Conservation (phyloP, 108 stramenopile species). For the Thalassiosira profunda region DNA sequence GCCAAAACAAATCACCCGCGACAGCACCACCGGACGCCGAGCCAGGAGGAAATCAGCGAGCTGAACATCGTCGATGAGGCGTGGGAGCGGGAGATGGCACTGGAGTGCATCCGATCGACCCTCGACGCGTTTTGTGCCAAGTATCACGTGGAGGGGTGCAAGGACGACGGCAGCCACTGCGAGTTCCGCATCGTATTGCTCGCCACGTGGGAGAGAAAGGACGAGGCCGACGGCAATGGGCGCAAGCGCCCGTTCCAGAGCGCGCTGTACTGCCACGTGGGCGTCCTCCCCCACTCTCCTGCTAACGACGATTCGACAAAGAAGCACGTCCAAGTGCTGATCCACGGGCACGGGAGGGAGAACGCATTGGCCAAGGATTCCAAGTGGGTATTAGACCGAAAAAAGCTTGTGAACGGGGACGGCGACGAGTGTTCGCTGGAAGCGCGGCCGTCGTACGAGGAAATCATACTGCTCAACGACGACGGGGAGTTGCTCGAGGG, state of each 20-base stretch:
- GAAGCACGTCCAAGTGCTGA: conserved; percentile 15
- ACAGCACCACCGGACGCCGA: conserved; percentile 18
- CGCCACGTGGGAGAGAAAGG: conserved; percentile 27
- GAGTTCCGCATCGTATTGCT: conserved; percentile 43
- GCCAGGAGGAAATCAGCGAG: conserved; percentile 2
- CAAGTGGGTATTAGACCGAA: conserved; percentile 37
- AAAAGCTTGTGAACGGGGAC: conserved; percentile 4
- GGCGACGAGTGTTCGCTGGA: neutral
- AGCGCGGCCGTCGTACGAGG: conserved; percentile 15
- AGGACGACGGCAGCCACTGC: neutral
- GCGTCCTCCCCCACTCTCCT: conserved; percentile 10
- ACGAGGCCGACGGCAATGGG: neutral
- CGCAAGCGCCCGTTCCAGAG: neutral
- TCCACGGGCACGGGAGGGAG: conserved; percentile 40
- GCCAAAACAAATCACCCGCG: conserved; percentile 12
- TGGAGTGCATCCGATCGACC: conserved; percentile 24
- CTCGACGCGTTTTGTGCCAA: conserved; percentile 17
- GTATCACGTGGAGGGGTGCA: neutral
- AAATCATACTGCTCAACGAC: conserved; percentile 39
- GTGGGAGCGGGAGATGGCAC: conserved; percentile 25
- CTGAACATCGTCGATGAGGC: conserved; percentile 13
- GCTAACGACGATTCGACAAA: neutral
- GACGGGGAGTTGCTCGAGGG: conserved; percentile 39
- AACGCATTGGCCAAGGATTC: conserved; percentile 42
- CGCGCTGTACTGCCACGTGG: conserved; percentile 41